A percentile compares a stretch with the other conserved stretches of the same genome.
Conservation (phyloP, 2,329 filamentous ascomycete genomes). For the Sphaceloma murrayae region DNA sequence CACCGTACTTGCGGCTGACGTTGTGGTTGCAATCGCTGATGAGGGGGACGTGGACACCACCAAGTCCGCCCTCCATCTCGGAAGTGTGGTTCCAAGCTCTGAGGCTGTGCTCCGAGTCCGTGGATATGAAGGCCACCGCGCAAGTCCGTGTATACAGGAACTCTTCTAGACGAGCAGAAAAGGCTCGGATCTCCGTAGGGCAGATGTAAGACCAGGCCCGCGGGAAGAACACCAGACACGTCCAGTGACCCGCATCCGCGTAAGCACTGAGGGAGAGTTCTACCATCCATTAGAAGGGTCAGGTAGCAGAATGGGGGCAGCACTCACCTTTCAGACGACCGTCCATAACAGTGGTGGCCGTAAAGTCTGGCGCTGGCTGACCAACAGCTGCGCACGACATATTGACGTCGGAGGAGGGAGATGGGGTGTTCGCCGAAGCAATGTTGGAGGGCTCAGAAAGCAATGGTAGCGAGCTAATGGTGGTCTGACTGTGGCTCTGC, state of each 20-base stretch:
- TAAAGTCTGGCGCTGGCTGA: conserved; percentile 25
- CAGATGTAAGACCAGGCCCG: conserved; percentile 62
- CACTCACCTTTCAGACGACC: conserved; percentile 25
- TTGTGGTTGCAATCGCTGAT: conserved; percentile 53
- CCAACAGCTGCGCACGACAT: conserved; percentile 22
- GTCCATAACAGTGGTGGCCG: conserved; percentile 25
- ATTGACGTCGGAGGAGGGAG: background rate
- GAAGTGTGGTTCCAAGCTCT: conserved; percentile 51
- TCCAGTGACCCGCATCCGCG: conserved; percentile 41
- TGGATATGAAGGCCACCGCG: conserved; percentile 51
- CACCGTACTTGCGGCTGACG: conserved; percentile 53
- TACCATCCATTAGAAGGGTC: conserved; percentile 6
- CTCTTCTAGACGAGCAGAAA: conserved; percentile 51
- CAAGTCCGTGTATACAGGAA: conserved; percentile 49
- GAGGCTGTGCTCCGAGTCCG: conserved; percentile 51
- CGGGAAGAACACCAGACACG: conserved; percentile 57
- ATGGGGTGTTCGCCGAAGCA: background rate
- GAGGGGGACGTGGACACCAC: conserved; percentile 51
- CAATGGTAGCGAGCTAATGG: conserved; percentile 1
- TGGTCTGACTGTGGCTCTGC: conserved; percentile 1
- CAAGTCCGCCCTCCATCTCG: conserved; percentile 53
- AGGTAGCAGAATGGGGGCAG: background rate
- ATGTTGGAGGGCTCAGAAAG: background rate
- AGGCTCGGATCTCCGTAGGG: conserved; percentile 57
- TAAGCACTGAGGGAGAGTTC: conserved; percentile 27